These are phyloP conservation scores for Lithospermum erythrorhizon DNA, from an alignment of 257 asterid genomes.

Conservation along the genomic window DNA sequence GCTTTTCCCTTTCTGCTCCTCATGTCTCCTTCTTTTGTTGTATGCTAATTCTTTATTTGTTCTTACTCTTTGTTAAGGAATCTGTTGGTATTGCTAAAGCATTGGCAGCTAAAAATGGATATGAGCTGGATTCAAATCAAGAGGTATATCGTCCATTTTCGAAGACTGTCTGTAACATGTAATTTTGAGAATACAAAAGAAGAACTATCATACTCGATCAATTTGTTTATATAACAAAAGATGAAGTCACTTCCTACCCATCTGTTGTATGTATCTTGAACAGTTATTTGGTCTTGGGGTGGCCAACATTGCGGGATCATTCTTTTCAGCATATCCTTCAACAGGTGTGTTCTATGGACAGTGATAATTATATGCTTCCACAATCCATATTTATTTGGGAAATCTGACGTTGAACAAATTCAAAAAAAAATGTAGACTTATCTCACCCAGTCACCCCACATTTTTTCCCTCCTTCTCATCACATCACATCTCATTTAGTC, in stretches of 20 bases:
- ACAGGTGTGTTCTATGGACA: slow-evolving; percentile 59
- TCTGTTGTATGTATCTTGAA: slow-evolving; percentile 17
- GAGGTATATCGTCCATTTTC: slow-evolving; percentile 44
- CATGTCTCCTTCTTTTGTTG: slow-evolving; percentile 7
- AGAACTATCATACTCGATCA: neutral
- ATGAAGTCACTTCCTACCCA: slow-evolving; percentile 1
- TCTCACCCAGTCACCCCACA: no score
- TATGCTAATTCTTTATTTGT: slow-evolving; percentile 24
- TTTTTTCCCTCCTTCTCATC: no score
- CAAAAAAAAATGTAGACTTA: no score
- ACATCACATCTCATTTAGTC: neutral
- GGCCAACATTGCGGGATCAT: slow-evolving; percentile 90
- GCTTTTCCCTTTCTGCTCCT: slow-evolving; percentile 4
- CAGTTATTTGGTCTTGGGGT: slow-evolving; percentile 99
- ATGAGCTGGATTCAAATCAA: slow-evolving; percentile 93
- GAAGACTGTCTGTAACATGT: neutral
- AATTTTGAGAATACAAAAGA: neutral
- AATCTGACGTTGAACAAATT: no score
- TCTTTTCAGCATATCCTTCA: slow-evolving; percentile 86
- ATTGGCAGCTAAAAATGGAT: slow-evolving; percentile 92
- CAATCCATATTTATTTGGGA: no score
- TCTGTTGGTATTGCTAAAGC: slow-evolving; percentile 99
- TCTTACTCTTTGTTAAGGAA: slow-evolving; percentile 32
- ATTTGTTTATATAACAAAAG: neutral
- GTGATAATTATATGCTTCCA: no score